These are phyloP conservation scores for Heterobasidion occidentale DNA, from an alignment of 1,284 basidiomycete species.

Conservation along the genomic window DNA sequence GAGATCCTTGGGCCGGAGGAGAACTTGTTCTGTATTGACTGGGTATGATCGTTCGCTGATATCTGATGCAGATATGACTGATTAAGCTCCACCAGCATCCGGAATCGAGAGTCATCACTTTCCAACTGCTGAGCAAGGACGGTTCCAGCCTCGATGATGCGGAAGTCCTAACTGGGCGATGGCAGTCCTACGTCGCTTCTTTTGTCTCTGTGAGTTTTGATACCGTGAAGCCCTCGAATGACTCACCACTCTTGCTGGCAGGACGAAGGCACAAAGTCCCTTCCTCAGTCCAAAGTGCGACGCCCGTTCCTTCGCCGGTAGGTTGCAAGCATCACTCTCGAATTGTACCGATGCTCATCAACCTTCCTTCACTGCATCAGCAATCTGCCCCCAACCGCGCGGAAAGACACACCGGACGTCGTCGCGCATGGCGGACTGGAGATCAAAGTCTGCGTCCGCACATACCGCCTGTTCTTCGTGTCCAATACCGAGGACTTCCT, in stretches of 20 bases:
- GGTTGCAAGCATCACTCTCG: constrained; percentile 14
- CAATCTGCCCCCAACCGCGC: constrained; percentile 29
- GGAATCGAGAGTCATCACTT: constrained; percentile 62
- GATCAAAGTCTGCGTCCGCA: constrained; percentile 80
- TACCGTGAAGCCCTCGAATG: background rate
- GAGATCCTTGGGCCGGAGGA: constrained; percentile 83
- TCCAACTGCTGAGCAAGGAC: constrained; percentile 87
- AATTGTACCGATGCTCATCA: background rate
- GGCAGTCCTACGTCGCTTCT: constrained; percentile 88
- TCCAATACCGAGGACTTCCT: constrained; percentile 65
- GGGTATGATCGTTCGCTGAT: constrained; percentile 44
- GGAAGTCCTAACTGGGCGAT: constrained; percentile 73
- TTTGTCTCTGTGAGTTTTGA: constrained; percentile 64
- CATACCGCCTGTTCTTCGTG: constrained; percentile 82
- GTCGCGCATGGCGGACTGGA: constrained; percentile 57
- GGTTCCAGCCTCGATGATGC: constrained; percentile 85
- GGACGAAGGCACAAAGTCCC: constrained; percentile 45
- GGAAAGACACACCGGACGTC: constrained; percentile 32
- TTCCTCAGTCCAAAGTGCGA: constrained; percentile 43
- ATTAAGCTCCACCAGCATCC: constrained; percentile 43
- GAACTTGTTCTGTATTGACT: constrained; percentile 88
- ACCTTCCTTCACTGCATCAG: constrained; percentile 18
- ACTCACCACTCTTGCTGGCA: constrained; percentile 15
- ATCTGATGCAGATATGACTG: background rate
- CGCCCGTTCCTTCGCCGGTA: constrained; percentile 74